These are phyloP conservation scores for Candida coquimbonensis DNA, from an alignment of 805 yeast species.

Conservation along the genomic window DNA sequence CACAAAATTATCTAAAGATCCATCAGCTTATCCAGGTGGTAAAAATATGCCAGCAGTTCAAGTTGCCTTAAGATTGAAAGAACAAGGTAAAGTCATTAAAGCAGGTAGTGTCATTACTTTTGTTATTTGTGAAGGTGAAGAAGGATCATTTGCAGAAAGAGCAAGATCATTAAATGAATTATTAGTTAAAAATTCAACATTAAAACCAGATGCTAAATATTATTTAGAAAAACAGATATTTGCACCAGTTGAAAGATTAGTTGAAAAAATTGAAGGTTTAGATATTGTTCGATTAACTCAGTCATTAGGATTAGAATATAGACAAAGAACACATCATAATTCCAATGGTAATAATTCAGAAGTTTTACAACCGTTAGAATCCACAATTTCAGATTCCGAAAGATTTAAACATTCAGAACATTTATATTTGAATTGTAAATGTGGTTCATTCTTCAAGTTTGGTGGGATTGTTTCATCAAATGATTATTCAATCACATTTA, in stretches of 20 bases:
- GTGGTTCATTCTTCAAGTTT: constrained; percentile 55
- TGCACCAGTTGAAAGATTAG: constrained; percentile 83
- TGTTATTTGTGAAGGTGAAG: constrained; percentile 59
- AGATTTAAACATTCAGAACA: constrained; percentile 62
- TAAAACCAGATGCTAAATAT: constrained; percentile 66
- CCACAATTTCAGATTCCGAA: constrained; percentile 73
- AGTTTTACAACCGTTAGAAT: constrained; percentile 67
- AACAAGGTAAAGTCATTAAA: constrained; percentile 78
- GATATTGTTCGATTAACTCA: constrained; percentile 74
- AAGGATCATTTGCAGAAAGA: constrained; percentile 59
- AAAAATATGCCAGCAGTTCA: constrained; percentile 84
- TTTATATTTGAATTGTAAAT: constrained; percentile 52
- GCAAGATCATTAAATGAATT: constrained; percentile 81
- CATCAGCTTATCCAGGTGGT: constrained; percentile 73
- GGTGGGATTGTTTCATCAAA: constrained; percentile 68
- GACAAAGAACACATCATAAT: constrained; percentile 26
- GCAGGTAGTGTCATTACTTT: constrained; percentile 89
- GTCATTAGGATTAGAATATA: constrained; percentile 70
- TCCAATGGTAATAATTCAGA: constrained; percentile 27
- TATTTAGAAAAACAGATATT: constrained; percentile 85
- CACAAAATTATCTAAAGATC: constrained; percentile 86
- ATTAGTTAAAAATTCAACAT: constrained; percentile 38
- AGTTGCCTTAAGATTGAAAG: constrained; percentile 76
- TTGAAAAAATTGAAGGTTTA: constrained; percentile 80
- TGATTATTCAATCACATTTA: constrained; percentile 52